phyloP scores from a whole-genome alignment of 208 protist genomes.

The Trypanosomatidae sp. region DNA sequence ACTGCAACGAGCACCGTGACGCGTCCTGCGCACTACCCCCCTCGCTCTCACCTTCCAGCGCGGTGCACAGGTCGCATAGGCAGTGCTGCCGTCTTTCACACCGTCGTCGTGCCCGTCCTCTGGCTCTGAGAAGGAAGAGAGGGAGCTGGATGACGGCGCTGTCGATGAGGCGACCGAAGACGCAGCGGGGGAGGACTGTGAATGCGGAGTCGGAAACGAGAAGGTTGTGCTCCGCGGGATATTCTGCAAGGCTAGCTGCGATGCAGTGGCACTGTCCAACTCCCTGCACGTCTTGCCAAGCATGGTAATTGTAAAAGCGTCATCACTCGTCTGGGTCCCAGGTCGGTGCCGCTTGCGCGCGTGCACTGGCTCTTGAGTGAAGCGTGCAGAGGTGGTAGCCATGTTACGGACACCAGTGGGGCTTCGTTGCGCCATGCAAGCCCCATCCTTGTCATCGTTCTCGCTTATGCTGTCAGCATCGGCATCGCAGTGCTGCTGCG shows the following conservation, averaged over 20 bases:
- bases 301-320: not conserved
- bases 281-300: not conserved
- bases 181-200: not conserved
- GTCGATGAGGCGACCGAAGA: not conserved
- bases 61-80: not conserved
- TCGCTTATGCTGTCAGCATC: not conserved
- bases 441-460: not conserved
- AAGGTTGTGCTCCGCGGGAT: not conserved
- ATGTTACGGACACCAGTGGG: not conserved
- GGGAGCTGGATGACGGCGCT: not conserved
- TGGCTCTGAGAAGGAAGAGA: conserved; percentile 6
- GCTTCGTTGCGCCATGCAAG: not conserved
- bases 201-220: not conserved
- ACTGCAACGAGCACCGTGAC: conserved; percentile 2
- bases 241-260: not conserved
- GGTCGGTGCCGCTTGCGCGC: not conserved
- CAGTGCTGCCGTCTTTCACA: not conserved
- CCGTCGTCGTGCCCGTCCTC: not conserved
- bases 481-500: not conserved
- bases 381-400: not conserved
- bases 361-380: not conserved
- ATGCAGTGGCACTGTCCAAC: not conserved
- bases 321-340: not conserved
- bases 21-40: not conserved
- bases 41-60: not conserved